Evolutionary conservation across 768 basidiomycete genomes (phyloP).

Genomic region (Boletus sp.): DNA sequence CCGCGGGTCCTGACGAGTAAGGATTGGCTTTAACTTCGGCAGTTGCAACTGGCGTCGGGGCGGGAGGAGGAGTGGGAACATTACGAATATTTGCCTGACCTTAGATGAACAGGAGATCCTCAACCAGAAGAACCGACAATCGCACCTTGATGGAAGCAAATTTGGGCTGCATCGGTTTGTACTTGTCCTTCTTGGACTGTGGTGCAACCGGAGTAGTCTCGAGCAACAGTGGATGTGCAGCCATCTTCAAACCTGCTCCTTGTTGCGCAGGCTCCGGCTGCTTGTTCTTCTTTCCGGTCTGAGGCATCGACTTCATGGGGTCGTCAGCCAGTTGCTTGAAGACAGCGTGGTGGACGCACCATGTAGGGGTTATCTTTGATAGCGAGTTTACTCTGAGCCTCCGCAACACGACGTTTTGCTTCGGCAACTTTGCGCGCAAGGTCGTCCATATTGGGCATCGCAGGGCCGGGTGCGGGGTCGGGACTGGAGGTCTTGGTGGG

Average conservation of each 20-base stretch:
- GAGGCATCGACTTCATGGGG: constrained; percentile 46
- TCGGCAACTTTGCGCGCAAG: constrained; percentile 74
- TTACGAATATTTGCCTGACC: constrained; percentile 76
- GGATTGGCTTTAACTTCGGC: constrained; percentile 63
- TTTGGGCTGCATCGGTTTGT: constrained; percentile 99
- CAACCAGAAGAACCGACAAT: not conserved
- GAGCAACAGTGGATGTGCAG: constrained; percentile 81
- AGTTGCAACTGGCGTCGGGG: constrained; percentile 33
- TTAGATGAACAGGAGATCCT: not conserved
- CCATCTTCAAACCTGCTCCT: constrained; percentile 85
- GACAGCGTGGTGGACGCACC: constrained; percentile 40
- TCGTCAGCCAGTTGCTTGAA: not conserved
- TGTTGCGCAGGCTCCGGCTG: constrained; percentile 65
- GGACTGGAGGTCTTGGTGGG: constrained; percentile 27
- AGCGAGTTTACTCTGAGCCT: constrained; percentile 72
- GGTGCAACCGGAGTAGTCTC: constrained; percentile 53
- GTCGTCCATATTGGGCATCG: constrained; percentile 52
- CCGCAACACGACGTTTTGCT: constrained; percentile 79
- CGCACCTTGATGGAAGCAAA: constrained; percentile 90
- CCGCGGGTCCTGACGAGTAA: constrained; percentile 54
- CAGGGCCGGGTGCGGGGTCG: constrained; percentile 40
- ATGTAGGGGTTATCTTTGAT: constrained; percentile 87
- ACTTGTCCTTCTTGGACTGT: constrained; percentile 84
- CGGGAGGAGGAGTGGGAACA: constrained; percentile 57
- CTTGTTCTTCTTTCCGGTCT: constrained; percentile 51